Evolutionary conservation across 1,284 basidiomycete genomes (phyloP).

Genomic region (Puccinia polysora): DNA sequence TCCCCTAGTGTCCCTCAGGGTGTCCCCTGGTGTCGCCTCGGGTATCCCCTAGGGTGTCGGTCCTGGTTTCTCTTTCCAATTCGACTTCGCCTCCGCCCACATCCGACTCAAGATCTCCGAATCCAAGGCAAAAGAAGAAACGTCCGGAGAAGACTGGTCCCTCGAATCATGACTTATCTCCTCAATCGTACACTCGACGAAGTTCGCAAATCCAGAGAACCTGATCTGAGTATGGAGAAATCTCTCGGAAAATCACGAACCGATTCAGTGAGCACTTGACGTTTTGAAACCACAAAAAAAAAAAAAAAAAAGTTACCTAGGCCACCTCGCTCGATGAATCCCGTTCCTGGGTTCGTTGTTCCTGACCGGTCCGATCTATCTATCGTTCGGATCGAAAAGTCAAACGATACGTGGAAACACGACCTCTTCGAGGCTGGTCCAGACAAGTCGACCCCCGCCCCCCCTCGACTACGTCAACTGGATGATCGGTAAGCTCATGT

Average conservation of each 20-base stretch:
- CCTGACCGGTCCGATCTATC: not conserved
- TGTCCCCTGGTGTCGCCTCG: no score
- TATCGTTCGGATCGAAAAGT: not conserved
- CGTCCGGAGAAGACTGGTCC: no score
- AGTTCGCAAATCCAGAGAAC: slow-evolving; percentile 1
- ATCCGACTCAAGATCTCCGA: no score
- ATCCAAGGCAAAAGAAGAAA: no score
- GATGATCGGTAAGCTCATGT: not conserved
- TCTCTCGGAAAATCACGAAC: not conserved
- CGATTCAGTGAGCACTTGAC: not conserved
- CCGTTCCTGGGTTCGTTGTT: not conserved
- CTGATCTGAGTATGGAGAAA: not conserved
- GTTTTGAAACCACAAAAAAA: no score
- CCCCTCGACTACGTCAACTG: not conserved
- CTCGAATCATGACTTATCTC: slow-evolving; percentile 17
- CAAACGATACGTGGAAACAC: slow-evolving; percentile 35
- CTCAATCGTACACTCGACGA: slow-evolving; percentile 25
- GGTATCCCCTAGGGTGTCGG: no score
- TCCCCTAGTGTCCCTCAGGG: no score
- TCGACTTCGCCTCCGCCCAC: no score
- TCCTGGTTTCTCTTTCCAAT: no score
- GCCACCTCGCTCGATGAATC: no score
- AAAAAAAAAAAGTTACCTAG: no score
- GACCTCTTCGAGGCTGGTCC: slow-evolving; percentile 28
- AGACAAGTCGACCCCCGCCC: not conserved